Conservation (phyloP, 2,329 filamentous ascomycete species). For the Kalmusia sp. region DNA sequence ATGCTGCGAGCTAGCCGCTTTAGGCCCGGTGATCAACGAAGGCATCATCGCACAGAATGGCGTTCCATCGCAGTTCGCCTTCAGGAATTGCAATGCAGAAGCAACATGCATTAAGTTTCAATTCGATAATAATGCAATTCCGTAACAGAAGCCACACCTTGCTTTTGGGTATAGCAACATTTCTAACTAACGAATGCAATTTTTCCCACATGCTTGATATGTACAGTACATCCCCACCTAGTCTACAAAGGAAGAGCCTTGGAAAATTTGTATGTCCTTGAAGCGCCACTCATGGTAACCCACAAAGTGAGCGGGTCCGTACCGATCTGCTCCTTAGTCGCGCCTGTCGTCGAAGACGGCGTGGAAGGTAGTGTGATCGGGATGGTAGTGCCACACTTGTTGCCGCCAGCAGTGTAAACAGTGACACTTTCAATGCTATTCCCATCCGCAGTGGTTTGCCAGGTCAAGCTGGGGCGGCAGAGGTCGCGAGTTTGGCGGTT, state of each 20-base stretch:
- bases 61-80: too few species aligned
- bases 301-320: constrained; percentile 50
- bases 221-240: background rate
- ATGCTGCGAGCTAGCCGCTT: too few species aligned
- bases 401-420: constrained; percentile 54
- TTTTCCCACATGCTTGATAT: background rate
- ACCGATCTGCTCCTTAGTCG: constrained; percentile 61
- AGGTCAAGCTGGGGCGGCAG: constrained; percentile 59
- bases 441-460: constrained; percentile 51
- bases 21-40: too few species aligned
- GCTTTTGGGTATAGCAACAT: constrained; percentile 1
- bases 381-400: constrained; percentile 59
- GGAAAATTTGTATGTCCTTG: constrained; percentile 43
- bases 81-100: too few species aligned
- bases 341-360: constrained; percentile 53
- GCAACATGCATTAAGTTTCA: too few species aligned
- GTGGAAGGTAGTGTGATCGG: constrained; percentile 62
- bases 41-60: too few species aligned
- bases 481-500: constrained; percentile 62
- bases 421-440: constrained; percentile 59
- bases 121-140: too few species aligned
- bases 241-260: constrained; percentile 33
- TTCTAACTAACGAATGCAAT: background rate
- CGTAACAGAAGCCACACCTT: background rate
- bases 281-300: constrained; percentile 46